A percentile compares a stretch with the other conserved stretches of the same genome.
These are phyloP conservation scores for Tephrocybe sp. DNA, from an alignment of 768 basidiomycete genomes.

Conservation along the genomic window DNA sequence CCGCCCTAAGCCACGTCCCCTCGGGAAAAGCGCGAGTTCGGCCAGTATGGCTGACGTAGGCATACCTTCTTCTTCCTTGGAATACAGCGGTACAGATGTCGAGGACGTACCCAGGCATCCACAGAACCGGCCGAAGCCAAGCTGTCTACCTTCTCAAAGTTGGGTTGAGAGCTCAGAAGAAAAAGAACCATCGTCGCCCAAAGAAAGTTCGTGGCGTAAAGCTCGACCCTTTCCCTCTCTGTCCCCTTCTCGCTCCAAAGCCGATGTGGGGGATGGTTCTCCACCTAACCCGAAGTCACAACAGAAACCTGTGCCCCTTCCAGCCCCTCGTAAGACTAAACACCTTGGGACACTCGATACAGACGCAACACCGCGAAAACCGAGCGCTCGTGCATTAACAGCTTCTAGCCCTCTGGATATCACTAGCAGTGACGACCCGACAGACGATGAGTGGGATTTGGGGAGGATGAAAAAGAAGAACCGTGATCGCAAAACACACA, in stretches of 20 bases:
- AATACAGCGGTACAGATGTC: background rate
- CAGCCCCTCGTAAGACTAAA: background rate
- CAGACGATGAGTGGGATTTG: constrained; percentile 6
- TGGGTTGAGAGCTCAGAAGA: background rate
- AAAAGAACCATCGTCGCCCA: background rate
- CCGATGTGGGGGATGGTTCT: background rate
- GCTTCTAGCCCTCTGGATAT: constrained; percentile 2
- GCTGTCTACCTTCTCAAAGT: background rate
- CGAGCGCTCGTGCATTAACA: background rate
- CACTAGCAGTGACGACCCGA: constrained; percentile 9
- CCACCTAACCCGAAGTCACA: no score
- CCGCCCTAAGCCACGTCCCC: constrained; percentile 23
- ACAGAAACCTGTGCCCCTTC: background rate
- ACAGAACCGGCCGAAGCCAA: background rate
- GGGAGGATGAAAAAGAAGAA: constrained; percentile 12
- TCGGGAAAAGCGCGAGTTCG: constrained; percentile 19
- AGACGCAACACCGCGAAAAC: constrained; percentile 9
- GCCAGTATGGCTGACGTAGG: constrained; percentile 13
- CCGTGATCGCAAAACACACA: background rate
- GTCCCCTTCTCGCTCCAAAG: background rate
- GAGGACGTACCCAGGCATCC: background rate
- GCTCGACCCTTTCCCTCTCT: background rate
- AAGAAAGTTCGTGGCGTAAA: background rate
- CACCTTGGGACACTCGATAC: background rate
- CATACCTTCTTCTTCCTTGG: background rate